Base-by-base conservation (phyloP, 768 basidiomycete genomes). In the Lentinula sp. region DNA sequence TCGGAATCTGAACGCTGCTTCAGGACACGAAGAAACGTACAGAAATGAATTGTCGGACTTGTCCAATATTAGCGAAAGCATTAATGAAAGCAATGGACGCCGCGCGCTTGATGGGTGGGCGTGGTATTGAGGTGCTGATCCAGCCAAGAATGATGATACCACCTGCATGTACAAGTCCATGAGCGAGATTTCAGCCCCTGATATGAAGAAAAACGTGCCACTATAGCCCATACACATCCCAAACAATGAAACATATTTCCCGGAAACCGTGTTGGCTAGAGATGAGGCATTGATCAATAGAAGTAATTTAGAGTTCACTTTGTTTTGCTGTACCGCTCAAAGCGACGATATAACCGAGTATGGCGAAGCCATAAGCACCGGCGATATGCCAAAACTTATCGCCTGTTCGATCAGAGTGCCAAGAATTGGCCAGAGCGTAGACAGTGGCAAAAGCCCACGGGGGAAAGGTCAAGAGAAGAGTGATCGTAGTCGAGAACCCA, bases 71-170 rank as follows among this genome's bases (percentile, higher is more conserved):
- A 28, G 85, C 82, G 70, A 86, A 85, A 20, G 83, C 81, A 68
- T 87, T 85, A 68, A 87, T 76, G 62, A 85, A 74, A 15, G 85
- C 87, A 61, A 90, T 76, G 15, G 86, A 83, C 32, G 87, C 83
- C 7, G 86, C 83, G 10, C 88, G 81, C 70, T 89, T 89, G 23
- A 85, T 80, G 10, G 86, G 77, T 16, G 89, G 84, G 13, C 80
- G 78, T 12, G 85, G 80, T 73, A 91, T 66, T 12, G 71, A 68
- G 36, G 70, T 65, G 52, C 66, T 65, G 39, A 66, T 65, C 71
- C 70, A 72, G 5, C 66, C 67, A 12, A 70, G 61, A 28, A 85
- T 80, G 51, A 77, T 75, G 66, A 87, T 77, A 69, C 82, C 84
- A 9, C 80, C 83, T 0, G 80, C 70, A 56, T 79, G 80, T 45